Conservation (phyloP, 257 asterid genomes). For the Capsicum rhomboideum region DNA sequence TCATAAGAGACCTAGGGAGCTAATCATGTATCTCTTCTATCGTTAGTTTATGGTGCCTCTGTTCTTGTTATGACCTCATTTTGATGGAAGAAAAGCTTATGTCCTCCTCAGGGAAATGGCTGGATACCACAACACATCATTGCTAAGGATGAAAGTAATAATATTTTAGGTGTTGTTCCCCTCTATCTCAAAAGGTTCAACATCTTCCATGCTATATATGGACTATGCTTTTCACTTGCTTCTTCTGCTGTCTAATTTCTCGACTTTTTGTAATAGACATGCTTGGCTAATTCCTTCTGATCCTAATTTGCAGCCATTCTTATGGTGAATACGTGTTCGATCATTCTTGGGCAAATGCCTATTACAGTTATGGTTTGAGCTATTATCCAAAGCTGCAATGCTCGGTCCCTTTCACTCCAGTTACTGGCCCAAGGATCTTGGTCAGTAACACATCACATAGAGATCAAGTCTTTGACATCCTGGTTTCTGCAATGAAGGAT, state of each 20-base stretch:
- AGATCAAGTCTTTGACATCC: slow-evolving; percentile 74
- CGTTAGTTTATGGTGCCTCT: neutral
- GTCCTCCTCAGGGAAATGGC: slow-evolving; percentile 69
- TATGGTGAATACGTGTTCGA: slow-evolving; percentile 98
- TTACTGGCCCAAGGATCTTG: slow-evolving; percentile 89
- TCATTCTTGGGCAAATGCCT: slow-evolving; percentile 99
- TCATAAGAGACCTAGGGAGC: neutral
- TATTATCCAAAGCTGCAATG: slow-evolving; percentile 92
- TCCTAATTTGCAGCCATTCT: slow-evolving; percentile 73
- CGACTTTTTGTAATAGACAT: neutral
- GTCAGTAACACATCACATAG: slow-evolving; percentile 57
- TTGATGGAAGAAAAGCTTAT: slow-evolving; percentile 15
- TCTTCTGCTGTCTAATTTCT: neutral
- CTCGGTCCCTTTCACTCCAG: slow-evolving; percentile 95
- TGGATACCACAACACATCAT: slow-evolving; percentile 88
- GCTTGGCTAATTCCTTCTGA: slow-evolving; percentile 6
- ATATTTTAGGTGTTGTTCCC: slow-evolving; percentile 81
- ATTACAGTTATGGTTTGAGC: slow-evolving; percentile 69
- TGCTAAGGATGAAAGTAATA: slow-evolving; percentile 56
- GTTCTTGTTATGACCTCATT: neutral
- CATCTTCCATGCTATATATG: slow-evolving; percentile 5
- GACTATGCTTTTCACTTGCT: neutral
- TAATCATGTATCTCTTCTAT: neutral
- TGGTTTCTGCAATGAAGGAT: slow-evolving; percentile 81
- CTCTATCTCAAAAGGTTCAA: slow-evolving; percentile 88